A percentile compares a stretch with the other conserved stretches of the same genome.
Evolutionary conservation across 208 protist species (phyloP).

Genomic region (Trypanosoma caninum): DNA sequence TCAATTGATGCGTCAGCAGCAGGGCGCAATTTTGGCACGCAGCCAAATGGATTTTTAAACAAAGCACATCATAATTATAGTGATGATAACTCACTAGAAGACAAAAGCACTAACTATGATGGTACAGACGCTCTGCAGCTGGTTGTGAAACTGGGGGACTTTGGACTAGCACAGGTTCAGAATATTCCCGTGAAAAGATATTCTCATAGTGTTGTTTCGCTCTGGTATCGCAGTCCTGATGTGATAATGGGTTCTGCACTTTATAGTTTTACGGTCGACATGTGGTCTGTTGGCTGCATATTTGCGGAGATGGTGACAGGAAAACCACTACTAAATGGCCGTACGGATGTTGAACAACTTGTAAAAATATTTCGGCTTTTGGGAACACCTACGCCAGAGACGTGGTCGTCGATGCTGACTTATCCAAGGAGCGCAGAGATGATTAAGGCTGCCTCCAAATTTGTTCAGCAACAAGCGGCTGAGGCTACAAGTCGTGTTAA

Average conservation of each 20-base stretch:
- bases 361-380: constrained; percentile 92
- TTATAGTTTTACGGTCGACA: constrained; percentile 89
- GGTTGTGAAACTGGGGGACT: constrained; percentile 86
- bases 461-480: constrained; percentile 16
- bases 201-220: constrained; percentile 90
- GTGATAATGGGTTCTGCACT: constrained; percentile 86
- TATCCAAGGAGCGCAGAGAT: constrained; percentile 52
- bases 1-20: no score
- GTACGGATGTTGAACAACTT: constrained; percentile 95
- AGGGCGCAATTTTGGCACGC: no score
- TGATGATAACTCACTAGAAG: no score
- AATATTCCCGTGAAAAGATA: constrained; percentile 85
- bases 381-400: constrained; percentile 91
- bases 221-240: constrained; percentile 95
- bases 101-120: no score
- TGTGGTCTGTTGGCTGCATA: constrained; percentile 94
- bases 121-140: constrained; percentile 69
- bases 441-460: constrained; percentile 26
- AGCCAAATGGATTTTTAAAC: no score
- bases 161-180: constrained; percentile 84
- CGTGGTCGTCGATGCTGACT: constrained; percentile 90
- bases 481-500: background rate
- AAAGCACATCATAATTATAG: no score
- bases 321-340: constrained; percentile 94
- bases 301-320: constrained; percentile 93